Base-by-base conservation (phyloP, 371 early-diverging fungal genomes). In the Mortierella polycephala region DNA sequence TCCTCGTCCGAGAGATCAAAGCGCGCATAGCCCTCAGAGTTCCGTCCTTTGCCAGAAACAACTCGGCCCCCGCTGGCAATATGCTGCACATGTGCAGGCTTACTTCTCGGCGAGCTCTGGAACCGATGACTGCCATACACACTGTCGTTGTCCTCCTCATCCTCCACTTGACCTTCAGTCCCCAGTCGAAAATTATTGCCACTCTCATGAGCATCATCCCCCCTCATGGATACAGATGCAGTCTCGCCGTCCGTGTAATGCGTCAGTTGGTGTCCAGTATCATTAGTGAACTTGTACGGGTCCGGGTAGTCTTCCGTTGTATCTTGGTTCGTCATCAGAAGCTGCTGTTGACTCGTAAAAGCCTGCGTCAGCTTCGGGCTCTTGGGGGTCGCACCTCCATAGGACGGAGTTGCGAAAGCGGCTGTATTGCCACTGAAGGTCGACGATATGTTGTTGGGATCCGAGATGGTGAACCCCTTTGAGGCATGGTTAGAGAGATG, bases 401-500 rank as follows among this genome's bases (percentile, higher is more conserved):
- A 64, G 7, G 71, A 20, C 5, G 60, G 50, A 12, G 65, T 44
- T 7, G 37, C 41, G 52, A 21, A 37, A 18, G 18, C 2, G 7
- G 47, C 7, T 7, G 57, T 37, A 12, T 30, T 30, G 30, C 30
- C 4, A 30, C 30, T 4, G 4, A 30, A 2, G 30, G 30, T 30
- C 30, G 30, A 30, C 30, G 30, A 30, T 30, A 44, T 46, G n/a
- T 50, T 68, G 18, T 58, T 46, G 3, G 74, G 74, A 3, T 71
- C 76, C 6, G 76, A 42, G 47, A 76, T 76, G 0, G 71, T 76
- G 52, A 76, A 76, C 3, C 76, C 76, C 44, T 63, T 76, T 46
- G 71, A 71, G 37, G 71, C 76, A 52, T 76, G 76, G 50, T 64
- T 67, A 40, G 76, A 76, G 23, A 76, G 71, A n/a, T 71, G 70